Evolutionary conservation across 768 basidiomycete species (phyloP), one percentile per base, ranked within the genome.

Genomic region (Kwoniella dendrophila): DNA sequence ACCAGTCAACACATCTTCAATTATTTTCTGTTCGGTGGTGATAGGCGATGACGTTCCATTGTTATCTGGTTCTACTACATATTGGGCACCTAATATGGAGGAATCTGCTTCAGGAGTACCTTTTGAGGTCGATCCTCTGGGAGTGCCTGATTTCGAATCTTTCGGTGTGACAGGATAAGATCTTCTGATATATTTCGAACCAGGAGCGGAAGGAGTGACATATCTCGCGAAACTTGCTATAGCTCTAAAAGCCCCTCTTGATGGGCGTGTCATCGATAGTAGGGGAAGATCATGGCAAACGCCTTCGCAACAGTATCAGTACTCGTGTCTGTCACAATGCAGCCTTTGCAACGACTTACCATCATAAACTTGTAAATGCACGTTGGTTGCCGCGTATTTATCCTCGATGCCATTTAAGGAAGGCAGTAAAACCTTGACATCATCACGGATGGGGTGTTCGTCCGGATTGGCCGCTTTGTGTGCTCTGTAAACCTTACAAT

Each of bases 341-440:
- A n/a, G 41, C 12, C 5, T 43, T 43, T 7, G 41, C n/a, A n/a
- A n/a, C n/a, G 0, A 54, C 81, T 32, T 64, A 86, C 86, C 92
- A 73, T 97, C 93, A 73, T 92, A 96, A 1, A 96, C 86, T 77
- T 97, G 93, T 11, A 97, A 81, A 80, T 97, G 93, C 18, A 95
- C 92, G 58, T 87, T 83, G 0, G 93, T 92, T 1, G 89, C 73
- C 1, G 73, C 72, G 64, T 77, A 71, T 8, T 70, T 67, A 22
- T 71, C 70, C 52, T 81, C 78, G 50, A 80, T 80, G 1, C 70
- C 77, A 29, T 77, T 51, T 8, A 80, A 59, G 6, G 66, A 70
- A 2, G 80, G 77, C 52, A 81, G 74, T 57, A 79, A 49, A 24
- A 62, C 67, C 14, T 86, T 78, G 1, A 86, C 80, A 22, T 86